Base-by-base conservation (phyloP, 2,329 filamentous ascomycete genomes). In the Orbilia blumenaviensis region DNA sequence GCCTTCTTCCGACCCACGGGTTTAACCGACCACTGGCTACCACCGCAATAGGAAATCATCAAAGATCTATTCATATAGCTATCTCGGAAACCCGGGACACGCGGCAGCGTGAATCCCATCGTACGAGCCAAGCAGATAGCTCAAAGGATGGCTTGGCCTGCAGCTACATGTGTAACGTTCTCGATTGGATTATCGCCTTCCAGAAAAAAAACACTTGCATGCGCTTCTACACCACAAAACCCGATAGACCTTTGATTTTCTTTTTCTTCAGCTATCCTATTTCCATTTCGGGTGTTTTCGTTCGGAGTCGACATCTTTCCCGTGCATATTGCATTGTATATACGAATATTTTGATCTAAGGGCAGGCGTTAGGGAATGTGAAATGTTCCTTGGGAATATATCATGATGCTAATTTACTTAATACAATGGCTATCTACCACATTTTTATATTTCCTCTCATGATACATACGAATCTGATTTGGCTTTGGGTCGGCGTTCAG, bases 401-500 rank as follows among this genome's bases (percentile, higher is more conserved):
- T 42, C 7, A 58, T 41, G 27, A 48, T n/a, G n/a, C n/a, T n/a
- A n/a, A n/a, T n/a, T n/a, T n/a, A n/a, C n/a, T n/a, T n/a, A n/a
- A n/a, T n/a, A n/a, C n/a, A n/a, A n/a, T n/a, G n/a, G n/a, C n/a
- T n/a, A n/a, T n/a, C n/a, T n/a, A n/a, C n/a, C n/a, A n/a, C n/a
- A n/a, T n/a, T n/a, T n/a, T n/a, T n/a, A n/a, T n/a, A n/a, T n/a
- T n/a, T n/a, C n/a, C n/a, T n/a, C n/a, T n/a, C n/a, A n/a, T n/a
- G n/a, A n/a, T n/a, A n/a, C n/a, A n/a, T 18, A 14, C 25, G 46
- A 62, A 54, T 7, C 12, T 7, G 16, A 25, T 38, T 38, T 71
- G 36, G 38, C 38, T 56, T 54, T 41, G 48, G 18, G 69, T 75
- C 69, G 69, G 69, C 69, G 69, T 75, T 32, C 69, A 62, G 36